Conservation (phyloP, 2,329 filamentous ascomycete genomes). For the Akanthomyces dipterigenus region DNA sequence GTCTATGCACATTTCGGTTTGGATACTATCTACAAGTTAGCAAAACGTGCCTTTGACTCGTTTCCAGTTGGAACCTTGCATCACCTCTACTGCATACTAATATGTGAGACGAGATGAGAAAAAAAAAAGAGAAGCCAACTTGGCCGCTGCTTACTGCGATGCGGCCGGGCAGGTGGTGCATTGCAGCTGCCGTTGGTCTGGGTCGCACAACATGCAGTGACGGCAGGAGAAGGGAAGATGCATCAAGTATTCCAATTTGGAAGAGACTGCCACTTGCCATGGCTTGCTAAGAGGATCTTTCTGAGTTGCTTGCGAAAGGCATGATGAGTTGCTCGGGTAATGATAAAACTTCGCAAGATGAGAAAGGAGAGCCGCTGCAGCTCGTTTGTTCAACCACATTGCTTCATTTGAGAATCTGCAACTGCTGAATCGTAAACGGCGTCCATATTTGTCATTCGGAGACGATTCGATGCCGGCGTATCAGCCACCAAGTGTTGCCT, state of each 20-base stretch:
- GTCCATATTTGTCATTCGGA: too few relatives aligned
- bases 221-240: not conserved
- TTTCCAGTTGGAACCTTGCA: not conserved
- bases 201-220: not conserved
- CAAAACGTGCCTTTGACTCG: too few relatives aligned
- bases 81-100: not conserved
- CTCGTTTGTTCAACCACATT: too few relatives aligned
- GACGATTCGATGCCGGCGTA: too few relatives aligned
- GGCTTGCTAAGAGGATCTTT: not conserved
- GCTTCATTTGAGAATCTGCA: too few relatives aligned
- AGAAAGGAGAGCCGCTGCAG: too few relatives aligned
- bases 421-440: too few relatives aligned
- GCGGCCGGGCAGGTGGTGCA: not conserved
- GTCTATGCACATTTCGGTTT: too few relatives aligned
- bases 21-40: too few relatives aligned
- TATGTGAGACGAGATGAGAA: not conserved
- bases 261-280: too few relatives aligned
- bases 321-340: not conserved
- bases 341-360: too few relatives aligned
- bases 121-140: not conserved
- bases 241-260: not conserved
- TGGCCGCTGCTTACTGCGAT: not conserved
- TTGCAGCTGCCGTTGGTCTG: not conserved
- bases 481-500: too few relatives aligned
- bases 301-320: not conserved